Conservation (phyloP, 208 protist genomes). For the Wallacemonas sp. region DNA sequence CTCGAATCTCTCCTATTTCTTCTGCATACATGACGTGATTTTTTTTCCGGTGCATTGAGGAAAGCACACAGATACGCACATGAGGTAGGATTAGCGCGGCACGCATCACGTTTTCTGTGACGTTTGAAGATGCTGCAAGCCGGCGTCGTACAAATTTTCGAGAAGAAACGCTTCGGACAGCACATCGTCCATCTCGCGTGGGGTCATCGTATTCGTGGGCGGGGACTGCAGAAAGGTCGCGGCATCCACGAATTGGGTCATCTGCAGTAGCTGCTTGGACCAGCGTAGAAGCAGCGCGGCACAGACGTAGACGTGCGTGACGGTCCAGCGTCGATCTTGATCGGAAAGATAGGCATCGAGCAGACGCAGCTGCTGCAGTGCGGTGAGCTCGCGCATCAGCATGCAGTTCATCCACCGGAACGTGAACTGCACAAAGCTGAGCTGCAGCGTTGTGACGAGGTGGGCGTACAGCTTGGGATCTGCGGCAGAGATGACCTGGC, state of each 20-base stretch:
- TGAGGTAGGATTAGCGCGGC: background rate
- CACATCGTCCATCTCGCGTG: conserved; percentile 56
- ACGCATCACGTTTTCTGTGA: background rate
- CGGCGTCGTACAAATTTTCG: conserved; percentile 65
- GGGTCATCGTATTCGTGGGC: conserved; percentile 53
- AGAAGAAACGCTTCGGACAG: conserved; percentile 67
- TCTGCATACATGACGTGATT: too few relatives aligned
- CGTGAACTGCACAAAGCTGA: conserved; percentile 82
- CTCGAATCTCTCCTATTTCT: too few relatives aligned
- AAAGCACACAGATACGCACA: too few relatives aligned
- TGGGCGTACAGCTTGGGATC: conserved; percentile 58
- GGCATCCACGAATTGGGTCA: conserved; percentile 56
- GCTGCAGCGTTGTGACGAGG: conserved; percentile 46
- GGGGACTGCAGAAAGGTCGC: conserved; percentile 74
- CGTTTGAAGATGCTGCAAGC: conserved; percentile 16
- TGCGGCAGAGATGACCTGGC: conserved; percentile 59
- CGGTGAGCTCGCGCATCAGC: conserved; percentile 85
- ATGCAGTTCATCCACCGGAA: conserved; percentile 95
- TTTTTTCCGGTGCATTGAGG: too few relatives aligned
- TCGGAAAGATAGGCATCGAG: conserved; percentile 92
- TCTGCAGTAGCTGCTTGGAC: conserved; percentile 47
- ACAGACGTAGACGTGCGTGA: conserved; percentile 89
- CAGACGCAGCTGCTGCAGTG: conserved; percentile 74
- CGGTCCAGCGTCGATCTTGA: conserved; percentile 55
- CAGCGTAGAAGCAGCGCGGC: conserved; percentile 79